A percentile compares a stretch with the other conserved stretches of the same genome.
phyloP scores from a whole-genome alignment of 2,329 filamentous ascomycete species.

The Claviceps pazoutovae region DNA sequence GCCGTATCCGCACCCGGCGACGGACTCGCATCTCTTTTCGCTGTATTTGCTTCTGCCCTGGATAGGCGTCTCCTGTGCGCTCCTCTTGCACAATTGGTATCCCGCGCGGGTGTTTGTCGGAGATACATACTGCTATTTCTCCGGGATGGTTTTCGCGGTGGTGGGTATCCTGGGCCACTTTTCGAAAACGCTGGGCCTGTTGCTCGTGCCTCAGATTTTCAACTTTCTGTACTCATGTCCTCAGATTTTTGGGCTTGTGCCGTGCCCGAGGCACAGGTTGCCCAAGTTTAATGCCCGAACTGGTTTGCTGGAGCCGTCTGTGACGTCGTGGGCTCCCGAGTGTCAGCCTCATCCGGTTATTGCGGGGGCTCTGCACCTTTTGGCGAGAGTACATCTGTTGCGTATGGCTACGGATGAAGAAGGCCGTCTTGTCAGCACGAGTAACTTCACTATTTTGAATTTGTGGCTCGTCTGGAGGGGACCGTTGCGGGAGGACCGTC shows the following conservation, averaged over 20 bases:
- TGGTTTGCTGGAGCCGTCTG: conserved; percentile 73
- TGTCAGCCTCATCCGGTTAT: conserved; percentile 55
- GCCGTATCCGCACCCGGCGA: conserved; percentile 80
- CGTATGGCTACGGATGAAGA: conserved; percentile 52
- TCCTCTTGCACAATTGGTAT: conserved; percentile 90
- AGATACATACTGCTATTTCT: conserved; percentile 99
- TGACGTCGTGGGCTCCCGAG: conserved; percentile 57
- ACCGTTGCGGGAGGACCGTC: conserved; percentile 71
- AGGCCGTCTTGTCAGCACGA: conserved; percentile 63
- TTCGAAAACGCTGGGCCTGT: conserved; percentile 83
- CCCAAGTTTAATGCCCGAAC: conserved; percentile 78
- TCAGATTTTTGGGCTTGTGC: conserved; percentile 79
- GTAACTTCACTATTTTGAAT: conserved; percentile 87
- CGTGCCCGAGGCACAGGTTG: conserved; percentile 83
- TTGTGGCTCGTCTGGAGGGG: conserved; percentile 94
- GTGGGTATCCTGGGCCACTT: conserved; percentile 96
- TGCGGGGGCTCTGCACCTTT: conserved; percentile 47
- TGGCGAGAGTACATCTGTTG: conserved; percentile 55
- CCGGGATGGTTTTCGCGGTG: conserved; percentile 96
- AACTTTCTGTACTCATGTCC: conserved; percentile 92
- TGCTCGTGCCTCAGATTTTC: conserved; percentile 87
- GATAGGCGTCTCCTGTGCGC: conserved; percentile 76
- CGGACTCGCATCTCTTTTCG: conserved; percentile 90
- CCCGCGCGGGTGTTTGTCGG: conserved; percentile 91
- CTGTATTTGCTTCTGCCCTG: conserved; percentile 91